Evolutionary conservation across 352 stramenopile species (phyloP).

Genomic region (Phytophthora cajani): DNA sequence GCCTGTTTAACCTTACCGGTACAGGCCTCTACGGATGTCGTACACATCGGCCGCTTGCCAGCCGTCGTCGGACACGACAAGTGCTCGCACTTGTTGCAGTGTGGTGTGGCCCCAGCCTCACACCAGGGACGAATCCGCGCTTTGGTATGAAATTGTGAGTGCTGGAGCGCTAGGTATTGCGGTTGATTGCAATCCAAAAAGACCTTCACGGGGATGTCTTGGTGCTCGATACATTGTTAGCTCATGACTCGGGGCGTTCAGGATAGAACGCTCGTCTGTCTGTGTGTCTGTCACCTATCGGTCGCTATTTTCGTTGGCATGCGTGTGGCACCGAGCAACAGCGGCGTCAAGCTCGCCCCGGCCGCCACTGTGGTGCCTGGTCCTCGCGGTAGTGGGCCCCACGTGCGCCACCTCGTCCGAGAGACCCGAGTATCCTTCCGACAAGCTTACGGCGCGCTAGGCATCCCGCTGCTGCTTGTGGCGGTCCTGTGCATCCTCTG

Average conservation of each 20-base stretch:
- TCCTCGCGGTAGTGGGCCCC: conserved; percentile 1
- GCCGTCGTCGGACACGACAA: not conserved
- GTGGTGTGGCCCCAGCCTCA: too few relatives aligned
- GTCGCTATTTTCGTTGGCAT: conserved; percentile 3
- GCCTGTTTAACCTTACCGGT: too few relatives aligned
- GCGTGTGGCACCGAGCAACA: conserved; percentile 7
- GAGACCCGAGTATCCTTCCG: conserved; percentile 12
- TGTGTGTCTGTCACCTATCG: not conserved
- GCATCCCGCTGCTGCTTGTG: conserved; percentile 22
- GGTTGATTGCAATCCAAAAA: too few relatives aligned
- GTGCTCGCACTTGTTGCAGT: too few relatives aligned
- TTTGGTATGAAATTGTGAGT: too few relatives aligned
- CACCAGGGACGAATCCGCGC: too few relatives aligned
- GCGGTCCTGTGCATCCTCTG: conserved; percentile 26
- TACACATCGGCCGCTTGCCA: not conserved
- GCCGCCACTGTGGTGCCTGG: not conserved
- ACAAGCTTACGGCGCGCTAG: conserved; percentile 29
- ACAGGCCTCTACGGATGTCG: too few relatives aligned
- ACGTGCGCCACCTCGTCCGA: not conserved
- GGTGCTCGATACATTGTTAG: too few relatives aligned
- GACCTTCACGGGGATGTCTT: too few relatives aligned
- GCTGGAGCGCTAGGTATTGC: too few relatives aligned
- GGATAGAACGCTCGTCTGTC: not conserved
- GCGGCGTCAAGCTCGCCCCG: not conserved
- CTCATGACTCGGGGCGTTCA: not conserved